Evolutionary conservation across 108 stramenopile species (phyloP), one percentile per base, ranked within the genome.

Genomic region (Cyclotella choctawhatcheeana): DNA sequence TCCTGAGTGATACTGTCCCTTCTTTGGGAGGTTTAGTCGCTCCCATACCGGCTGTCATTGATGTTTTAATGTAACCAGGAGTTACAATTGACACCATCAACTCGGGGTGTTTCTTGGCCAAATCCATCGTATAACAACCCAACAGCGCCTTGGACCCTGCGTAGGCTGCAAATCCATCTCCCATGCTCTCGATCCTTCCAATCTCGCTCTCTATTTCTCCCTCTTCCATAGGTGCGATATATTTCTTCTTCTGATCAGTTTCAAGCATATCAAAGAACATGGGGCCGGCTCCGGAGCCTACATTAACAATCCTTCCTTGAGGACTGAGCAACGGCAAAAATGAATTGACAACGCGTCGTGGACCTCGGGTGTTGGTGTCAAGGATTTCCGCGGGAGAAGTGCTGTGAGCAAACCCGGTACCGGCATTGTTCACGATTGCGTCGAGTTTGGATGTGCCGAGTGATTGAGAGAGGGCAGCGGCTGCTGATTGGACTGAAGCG

Each of bases 361-460:
- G 77, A 13, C 89, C 89, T 44, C 79, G 78, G 32, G 78, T 76
- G 54, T 90, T 90, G 24, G 78, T 83, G 45, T 82, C 78, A 17
- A 90, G 61, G 50, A 86, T 76, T 60, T 76, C 78, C 16, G 56
- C 29, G 24, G 79, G 70, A 3, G 18, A n/a, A 5, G 71, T 44
- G 10, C 67, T 73, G 45, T 71, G 76, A 43, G 58, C 30, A 4
- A 82, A 32, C 44, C 85, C 85, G 26, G 77, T 82, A 29, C 89
- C 89, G n/a, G 89, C 89, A 77, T 90, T 90, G 47, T 87, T 87
- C 47, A 90, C 85, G 48, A 90, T 82, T 12, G 73, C 89, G 60
- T 84, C 82, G 13, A 90, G 58, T 35, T 58, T 71, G 17, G 69
- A 59, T 18, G 25, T 44, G 16, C 71, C 70, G 16, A 79, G 69